A percentile compares a stretch with the other conserved stretches of the same genome.
These are phyloP conservation scores for Serpula lacrymans DNA, from an alignment of 768 basidiomycete genomes.

Conservation along the genomic window DNA sequence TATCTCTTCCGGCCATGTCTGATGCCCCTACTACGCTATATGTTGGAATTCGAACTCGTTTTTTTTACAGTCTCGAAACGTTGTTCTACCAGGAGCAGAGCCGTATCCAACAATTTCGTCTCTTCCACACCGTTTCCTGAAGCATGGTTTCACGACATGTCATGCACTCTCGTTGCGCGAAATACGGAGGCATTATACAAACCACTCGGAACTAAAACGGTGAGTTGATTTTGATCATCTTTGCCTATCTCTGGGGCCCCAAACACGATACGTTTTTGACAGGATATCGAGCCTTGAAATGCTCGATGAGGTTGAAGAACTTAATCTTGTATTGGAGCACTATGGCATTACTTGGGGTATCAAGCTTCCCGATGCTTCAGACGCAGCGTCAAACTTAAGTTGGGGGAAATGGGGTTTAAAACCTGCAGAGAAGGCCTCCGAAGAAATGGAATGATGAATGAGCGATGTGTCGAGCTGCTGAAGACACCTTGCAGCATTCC, in stretches of 20 bases:
- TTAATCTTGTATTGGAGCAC: constrained; percentile 84
- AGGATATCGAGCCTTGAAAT: constrained; percentile 82
- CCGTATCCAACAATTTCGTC: constrained; percentile 57
- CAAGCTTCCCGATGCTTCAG: constrained; percentile 7
- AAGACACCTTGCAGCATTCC: too few relatives aligned
- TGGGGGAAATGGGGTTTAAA: constrained; percentile 17
- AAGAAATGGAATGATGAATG: too few relatives aligned
- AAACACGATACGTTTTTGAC: background rate
- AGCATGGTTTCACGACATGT: constrained; percentile 51
- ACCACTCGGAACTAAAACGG: constrained; percentile 53
- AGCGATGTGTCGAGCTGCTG: too few relatives aligned
- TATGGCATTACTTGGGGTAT: constrained; percentile 81
- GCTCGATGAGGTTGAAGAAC: constrained; percentile 92
- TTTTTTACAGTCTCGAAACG: constrained; percentile 55
- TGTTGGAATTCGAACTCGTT: constrained; percentile 1
- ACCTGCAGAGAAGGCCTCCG: background rate
- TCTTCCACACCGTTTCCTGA: constrained; percentile 55
- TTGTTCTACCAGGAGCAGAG: constrained; percentile 69
- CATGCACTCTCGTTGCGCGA: constrained; percentile 65
- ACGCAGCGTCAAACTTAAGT: background rate
- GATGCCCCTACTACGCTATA: background rate
- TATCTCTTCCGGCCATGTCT: background rate
- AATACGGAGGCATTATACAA: constrained; percentile 54
- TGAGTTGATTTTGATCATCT: constrained; percentile 23
- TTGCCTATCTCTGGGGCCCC: background rate